A percentile compares a stretch with the other conserved stretches of the same genome.
These are phyloP conservation scores for Cercospora zeae-maydis DNA, from an alignment of 2,329 filamentous ascomycete species.

Conservation along the genomic window DNA sequence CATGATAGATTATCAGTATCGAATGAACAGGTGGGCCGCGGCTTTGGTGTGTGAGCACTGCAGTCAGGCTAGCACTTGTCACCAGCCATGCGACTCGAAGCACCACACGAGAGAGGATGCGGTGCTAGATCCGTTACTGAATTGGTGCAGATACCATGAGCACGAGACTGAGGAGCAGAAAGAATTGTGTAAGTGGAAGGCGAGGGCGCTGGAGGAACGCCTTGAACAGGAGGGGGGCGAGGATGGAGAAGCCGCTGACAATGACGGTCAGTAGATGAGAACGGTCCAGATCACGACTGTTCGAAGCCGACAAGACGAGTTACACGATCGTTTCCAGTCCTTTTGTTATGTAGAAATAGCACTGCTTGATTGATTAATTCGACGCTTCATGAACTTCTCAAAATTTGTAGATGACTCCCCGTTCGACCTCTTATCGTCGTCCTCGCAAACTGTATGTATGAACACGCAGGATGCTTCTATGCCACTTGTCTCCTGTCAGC, in stretches of 20 bases:
- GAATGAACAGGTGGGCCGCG: not conserved
- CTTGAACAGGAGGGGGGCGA: not conserved
- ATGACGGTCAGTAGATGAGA: not conserved
- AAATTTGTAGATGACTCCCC: too few relatives aligned
- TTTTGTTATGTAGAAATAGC: too few relatives aligned
- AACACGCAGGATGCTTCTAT: not conserved
- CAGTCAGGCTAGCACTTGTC: not conserved
- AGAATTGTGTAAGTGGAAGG: slow-evolving; percentile 3
- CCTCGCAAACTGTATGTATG: too few relatives aligned
- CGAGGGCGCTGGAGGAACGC: not conserved
- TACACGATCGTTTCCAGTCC: not conserved
- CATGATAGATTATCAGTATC: not conserved
- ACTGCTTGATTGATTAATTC: too few relatives aligned
- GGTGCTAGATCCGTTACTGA: not conserved
- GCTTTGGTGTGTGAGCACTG: not conserved
- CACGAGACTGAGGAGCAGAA: slow-evolving; percentile 2
- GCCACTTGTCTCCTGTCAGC: too few relatives aligned
- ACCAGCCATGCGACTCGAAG: not conserved
- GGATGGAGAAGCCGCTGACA: not conserved
- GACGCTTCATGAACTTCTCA: too few relatives aligned
- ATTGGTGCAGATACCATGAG: not conserved
- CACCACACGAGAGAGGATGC: not conserved
- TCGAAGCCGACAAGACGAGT: not conserved
- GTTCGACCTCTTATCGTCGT: too few relatives aligned
- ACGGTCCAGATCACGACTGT: not conserved